phyloP scores from a whole-genome alignment of 2,329 filamentous ascomycete species.

The Fusarium chaquense region DNA sequence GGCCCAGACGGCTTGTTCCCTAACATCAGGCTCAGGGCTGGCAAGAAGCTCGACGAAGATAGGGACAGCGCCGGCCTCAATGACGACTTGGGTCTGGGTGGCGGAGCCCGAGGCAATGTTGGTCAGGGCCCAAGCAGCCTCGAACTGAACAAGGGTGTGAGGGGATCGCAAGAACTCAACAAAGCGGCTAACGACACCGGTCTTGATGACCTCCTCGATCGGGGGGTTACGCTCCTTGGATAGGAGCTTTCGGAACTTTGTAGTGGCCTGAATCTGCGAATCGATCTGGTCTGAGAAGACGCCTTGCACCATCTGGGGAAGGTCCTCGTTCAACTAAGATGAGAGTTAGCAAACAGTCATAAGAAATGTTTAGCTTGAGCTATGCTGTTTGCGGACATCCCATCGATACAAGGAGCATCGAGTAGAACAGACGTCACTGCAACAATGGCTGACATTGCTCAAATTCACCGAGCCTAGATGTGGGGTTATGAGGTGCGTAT shows the following conservation, averaged over 20 bases:
- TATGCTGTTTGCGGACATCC: slow-evolving; percentile 6
- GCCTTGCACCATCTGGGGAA: slow-evolving; percentile 96
- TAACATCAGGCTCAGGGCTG: slow-evolving; percentile 96
- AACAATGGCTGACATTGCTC: slow-evolving; percentile 22
- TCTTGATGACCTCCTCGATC: slow-evolving; percentile 99
- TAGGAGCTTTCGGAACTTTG: slow-evolving; percentile 97
- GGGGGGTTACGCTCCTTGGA: slow-evolving; percentile 99
- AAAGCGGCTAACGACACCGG: slow-evolving; percentile 95
- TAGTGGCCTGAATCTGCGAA: slow-evolving; percentile 95
- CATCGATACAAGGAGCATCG: slow-evolving; percentile 14
- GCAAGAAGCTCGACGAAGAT: slow-evolving; percentile 97
- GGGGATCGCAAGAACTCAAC: slow-evolving; percentile 98
- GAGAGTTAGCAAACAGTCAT: slow-evolving; percentile 35
- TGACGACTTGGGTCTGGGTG: slow-evolving; percentile 97
- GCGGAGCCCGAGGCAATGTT: slow-evolving; percentile 99
- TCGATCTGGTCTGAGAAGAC: slow-evolving; percentile 99
- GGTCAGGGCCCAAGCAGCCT: slow-evolving; percentile 98
- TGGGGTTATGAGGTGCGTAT: slow-evolving; percentile 51
- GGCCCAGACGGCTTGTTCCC: slow-evolving; percentile 98
- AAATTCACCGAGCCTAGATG: slow-evolving; percentile 44
- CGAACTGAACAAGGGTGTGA: slow-evolving; percentile 97
- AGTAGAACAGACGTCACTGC: slow-evolving; percentile 18
- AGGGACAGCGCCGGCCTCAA: slow-evolving; percentile 96
- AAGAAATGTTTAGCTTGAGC: slow-evolving; percentile 5
- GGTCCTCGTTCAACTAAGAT: slow-evolving; percentile 90